A percentile compares a stretch with the other conserved stretches of the same genome.
Conservation (phyloP, 1,139 yeast species). For the Candida buenavistaensis region DNA sequence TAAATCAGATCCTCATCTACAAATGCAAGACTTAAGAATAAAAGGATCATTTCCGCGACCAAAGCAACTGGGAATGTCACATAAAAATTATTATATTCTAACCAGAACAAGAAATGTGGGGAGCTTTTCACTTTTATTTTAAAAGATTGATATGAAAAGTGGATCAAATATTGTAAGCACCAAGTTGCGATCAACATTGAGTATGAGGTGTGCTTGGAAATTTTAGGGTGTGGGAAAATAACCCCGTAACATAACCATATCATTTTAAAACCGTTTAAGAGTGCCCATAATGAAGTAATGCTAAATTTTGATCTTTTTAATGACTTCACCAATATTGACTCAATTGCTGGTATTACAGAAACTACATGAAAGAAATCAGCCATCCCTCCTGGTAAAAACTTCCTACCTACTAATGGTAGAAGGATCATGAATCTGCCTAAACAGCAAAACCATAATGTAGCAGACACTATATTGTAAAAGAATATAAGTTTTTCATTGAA, state of each 20-base stretch:
- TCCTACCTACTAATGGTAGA: conserved; percentile 61
- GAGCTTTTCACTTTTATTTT: conserved; percentile 40
- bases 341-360: conserved; percentile 34
- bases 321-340: conserved; percentile 24
- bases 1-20: conserved; percentile 34
- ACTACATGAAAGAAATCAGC: conserved; percentile 62
- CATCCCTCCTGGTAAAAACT: conserved; percentile 67
- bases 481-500: conserved; percentile 32
- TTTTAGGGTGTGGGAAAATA: conserved; percentile 46
- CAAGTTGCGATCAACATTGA: conserved; percentile 48
- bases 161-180: conserved; percentile 42
- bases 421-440: conserved; percentile 50
- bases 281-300: conserved; percentile 26
- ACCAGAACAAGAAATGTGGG: conserved; percentile 34
- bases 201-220: conserved; percentile 50
- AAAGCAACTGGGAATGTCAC: conserved; percentile 47
- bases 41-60: conserved; percentile 51
- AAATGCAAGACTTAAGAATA: conserved; percentile 51
- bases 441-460: conserved; percentile 55
- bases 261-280: conserved; percentile 34
- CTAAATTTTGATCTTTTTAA: conserved; percentile 14
- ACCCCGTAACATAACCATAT: conserved; percentile 47
- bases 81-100: conserved; percentile 42
- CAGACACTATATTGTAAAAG: conserved; percentile 35
- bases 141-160: conserved; percentile 50